Conservation (phyloP, 768 basidiomycete genomes). For the Nidularia sp. region DNA sequence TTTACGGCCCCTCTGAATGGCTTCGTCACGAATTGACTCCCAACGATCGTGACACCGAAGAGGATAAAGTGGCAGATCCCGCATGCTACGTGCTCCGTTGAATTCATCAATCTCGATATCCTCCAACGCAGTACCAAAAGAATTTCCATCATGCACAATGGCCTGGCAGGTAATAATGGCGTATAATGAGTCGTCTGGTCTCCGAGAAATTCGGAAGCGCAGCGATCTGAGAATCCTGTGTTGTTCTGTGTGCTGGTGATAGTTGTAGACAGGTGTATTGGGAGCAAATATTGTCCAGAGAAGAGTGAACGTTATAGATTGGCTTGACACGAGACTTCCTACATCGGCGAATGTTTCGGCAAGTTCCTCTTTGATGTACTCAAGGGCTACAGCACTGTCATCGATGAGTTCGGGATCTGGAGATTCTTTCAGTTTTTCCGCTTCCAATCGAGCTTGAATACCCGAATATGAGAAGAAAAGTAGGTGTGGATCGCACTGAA, state of each 20-base stretch:
- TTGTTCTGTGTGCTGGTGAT: slow-evolving; percentile 5
- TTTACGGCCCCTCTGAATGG: not conserved
- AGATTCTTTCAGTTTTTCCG: not conserved
- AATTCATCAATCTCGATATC: not conserved
- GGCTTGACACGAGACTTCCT: not conserved
- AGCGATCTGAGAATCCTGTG: slow-evolving; percentile 1
- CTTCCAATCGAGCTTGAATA: not conserved
- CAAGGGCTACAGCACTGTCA: slow-evolving; percentile 1
- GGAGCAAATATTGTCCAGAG: slow-evolving; percentile 23
- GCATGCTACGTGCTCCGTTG: slow-evolving; percentile 1
- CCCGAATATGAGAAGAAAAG: not conserved
- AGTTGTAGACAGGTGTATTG: slow-evolving; percentile 3
- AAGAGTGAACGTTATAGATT: slow-evolving; percentile 20
- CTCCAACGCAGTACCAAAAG: not conserved
- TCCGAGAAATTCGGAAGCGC: not conserved
- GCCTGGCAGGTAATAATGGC: not conserved
- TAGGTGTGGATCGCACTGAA: not conserved
- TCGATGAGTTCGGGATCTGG: slow-evolving; percentile 1
- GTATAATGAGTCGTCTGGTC: slow-evolving; percentile 4
- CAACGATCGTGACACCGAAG: not conserved
- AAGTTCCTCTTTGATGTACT: slow-evolving; percentile 1
- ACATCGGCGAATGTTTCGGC: not conserved
- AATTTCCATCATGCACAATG: slow-evolving; percentile 1
- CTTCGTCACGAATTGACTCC: not conserved
- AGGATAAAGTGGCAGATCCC: slow-evolving; percentile 1